A percentile compares a stretch with the other conserved stretches of the same genome.
Evolutionary conservation across 768 basidiomycete species (phyloP).

Genomic region (Flagelloscypha sp.): DNA sequence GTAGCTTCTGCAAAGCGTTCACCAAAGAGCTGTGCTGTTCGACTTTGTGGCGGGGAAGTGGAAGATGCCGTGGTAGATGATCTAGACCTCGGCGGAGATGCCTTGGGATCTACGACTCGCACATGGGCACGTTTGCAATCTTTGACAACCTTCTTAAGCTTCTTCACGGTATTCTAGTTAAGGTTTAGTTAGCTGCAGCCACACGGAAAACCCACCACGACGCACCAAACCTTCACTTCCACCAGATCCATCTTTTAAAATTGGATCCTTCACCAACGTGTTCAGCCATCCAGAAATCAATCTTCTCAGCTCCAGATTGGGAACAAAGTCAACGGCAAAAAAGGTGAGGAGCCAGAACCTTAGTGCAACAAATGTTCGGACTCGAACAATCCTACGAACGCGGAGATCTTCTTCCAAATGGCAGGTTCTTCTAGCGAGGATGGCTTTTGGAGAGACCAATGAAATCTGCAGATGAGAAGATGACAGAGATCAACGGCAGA

Average conservation of each 20-base stretch:
- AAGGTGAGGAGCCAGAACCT: constrained; percentile 89
- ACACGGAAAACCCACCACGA: constrained; percentile 9
- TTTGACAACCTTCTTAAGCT: constrained; percentile 75
- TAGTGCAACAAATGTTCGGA: constrained; percentile 84
- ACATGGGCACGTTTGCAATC: constrained; percentile 69
- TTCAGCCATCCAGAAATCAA: constrained; percentile 78
- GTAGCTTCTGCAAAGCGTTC: constrained; percentile 60
- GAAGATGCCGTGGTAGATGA: not conserved
- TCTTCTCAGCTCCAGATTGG: constrained; percentile 67
- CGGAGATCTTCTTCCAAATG: constrained; percentile 12
- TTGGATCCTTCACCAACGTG: constrained; percentile 61
- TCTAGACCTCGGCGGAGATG: constrained; percentile 2
- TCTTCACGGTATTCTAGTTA: constrained; percentile 65
- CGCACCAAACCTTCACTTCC: constrained; percentile 64
- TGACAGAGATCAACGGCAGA: constrained; percentile 71
- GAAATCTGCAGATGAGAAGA: constrained; percentile 78
- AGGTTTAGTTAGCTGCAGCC: not conserved
- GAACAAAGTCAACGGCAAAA: constrained; percentile 81
- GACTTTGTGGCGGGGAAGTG: constrained; percentile 12
- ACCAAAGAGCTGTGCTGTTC: constrained; percentile 43
- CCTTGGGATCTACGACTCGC: constrained; percentile 28
- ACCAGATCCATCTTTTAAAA: constrained; percentile 38
- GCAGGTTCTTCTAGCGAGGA: constrained; percentile 22
- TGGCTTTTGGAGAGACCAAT: constrained; percentile 67
- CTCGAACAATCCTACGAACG: constrained; percentile 69